Evolutionary conservation across 352 stramenopile genomes (phyloP).

Genomic region (Pythium myriotylum): DNA sequence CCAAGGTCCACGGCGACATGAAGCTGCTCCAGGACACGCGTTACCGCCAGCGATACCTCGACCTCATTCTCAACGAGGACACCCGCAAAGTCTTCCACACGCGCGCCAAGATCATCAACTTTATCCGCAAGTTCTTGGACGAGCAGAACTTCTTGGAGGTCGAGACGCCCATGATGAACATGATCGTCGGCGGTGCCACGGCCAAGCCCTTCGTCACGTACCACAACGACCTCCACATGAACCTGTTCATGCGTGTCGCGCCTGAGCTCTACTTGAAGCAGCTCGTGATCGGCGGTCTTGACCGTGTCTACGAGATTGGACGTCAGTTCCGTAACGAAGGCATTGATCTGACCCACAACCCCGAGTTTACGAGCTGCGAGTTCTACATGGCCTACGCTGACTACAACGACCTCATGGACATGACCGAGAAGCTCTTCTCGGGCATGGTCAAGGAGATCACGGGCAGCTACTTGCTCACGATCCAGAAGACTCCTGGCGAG

Average conservation of each 20-base stretch:
- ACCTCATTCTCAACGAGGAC: slow-evolving; percentile 96
- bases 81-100: slow-evolving; percentile 94
- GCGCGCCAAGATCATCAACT: slow-evolving; percentile 93
- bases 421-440: slow-evolving; percentile 95
- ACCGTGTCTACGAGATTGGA: slow-evolving; percentile 98
- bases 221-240: slow-evolving; percentile 96
- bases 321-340: slow-evolving; percentile 99
- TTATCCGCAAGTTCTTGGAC: slow-evolving; percentile 94
- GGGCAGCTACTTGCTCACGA: slow-evolving; percentile 86
- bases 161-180: slow-evolving; percentile 98
- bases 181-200: slow-evolving; percentile 94
- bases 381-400: slow-evolving; percentile 99
- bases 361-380: slow-evolving; percentile 99
- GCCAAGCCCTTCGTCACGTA: slow-evolving; percentile 98
- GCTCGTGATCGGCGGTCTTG: slow-evolving; percentile 97
- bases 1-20: slow-evolving; percentile 73
- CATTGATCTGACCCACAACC: slow-evolving; percentile 98
- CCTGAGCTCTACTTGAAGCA: slow-evolving; percentile 98
- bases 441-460: slow-evolving; percentile 91
- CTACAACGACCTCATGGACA: slow-evolving; percentile 98
- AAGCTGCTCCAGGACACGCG: slow-evolving; percentile 69
- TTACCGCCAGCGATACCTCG: slow-evolving; percentile 94
- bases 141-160: slow-evolving; percentile 96
- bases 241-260: slow-evolving; percentile 96
- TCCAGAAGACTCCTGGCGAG: slow-evolving; percentile 82